Evolutionary conservation across 352 stramenopile genomes (phyloP).

Genomic region (Globisporangium barbulae): DNA sequence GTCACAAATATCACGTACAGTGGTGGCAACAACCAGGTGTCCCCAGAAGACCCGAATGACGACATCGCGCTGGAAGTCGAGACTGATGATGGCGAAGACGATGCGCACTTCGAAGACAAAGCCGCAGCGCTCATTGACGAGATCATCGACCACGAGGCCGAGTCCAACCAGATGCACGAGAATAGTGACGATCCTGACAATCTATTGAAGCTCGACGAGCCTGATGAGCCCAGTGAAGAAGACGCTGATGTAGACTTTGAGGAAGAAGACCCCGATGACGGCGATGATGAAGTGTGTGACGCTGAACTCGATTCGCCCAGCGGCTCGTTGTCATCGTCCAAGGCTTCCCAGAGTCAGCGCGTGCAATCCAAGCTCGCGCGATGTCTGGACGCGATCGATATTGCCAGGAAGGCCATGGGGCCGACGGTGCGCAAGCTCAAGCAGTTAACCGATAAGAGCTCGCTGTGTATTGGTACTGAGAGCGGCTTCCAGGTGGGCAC

Average conservation of each 20-base stretch:
- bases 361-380: conserved; percentile 22
- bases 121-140: conserved; percentile 13
- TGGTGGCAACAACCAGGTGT: conserved; percentile 11
- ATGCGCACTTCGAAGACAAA: neutral
- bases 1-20: neutral
- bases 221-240: conserved; percentile 3
- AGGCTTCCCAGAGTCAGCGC: conserved; percentile 8
- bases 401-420: conserved; percentile 35
- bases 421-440: conserved; percentile 28
- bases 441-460: neutral
- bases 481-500: neutral
- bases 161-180: conserved; percentile 13
- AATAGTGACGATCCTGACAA: neutral
- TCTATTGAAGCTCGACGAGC: neutral
- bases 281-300: neutral
- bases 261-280: neutral
- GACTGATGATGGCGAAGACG: neutral
- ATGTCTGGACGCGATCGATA: conserved; percentile 46
- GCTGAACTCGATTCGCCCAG: neutral
- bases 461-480: neutral
- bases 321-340: neutral
- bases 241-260: conserved; percentile 10
- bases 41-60: conserved; percentile 6
- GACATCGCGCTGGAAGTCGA: neutral
- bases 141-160: conserved; percentile 12